A percentile compares a stretch with the other conserved stretches of the same genome.
These are phyloP conservation scores for Aspergillus sergii DNA, from an alignment of 2,329 filamentous ascomycete genomes.

Conservation along the genomic window DNA sequence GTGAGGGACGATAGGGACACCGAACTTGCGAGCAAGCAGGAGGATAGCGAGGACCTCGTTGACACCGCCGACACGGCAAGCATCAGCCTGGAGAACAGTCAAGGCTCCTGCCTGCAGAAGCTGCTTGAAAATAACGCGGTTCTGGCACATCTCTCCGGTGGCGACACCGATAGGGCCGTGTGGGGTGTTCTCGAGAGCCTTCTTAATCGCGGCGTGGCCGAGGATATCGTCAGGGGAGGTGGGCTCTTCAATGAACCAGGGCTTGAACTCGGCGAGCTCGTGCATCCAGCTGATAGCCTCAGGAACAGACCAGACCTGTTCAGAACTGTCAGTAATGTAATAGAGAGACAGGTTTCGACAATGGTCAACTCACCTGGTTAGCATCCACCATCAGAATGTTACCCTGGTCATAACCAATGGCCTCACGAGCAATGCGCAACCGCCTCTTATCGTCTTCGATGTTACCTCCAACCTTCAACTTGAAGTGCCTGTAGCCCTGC, in stretches of 20 bases:
- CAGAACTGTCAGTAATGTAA: not conserved
- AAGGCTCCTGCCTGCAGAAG: constrained; percentile 78
- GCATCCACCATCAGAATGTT: constrained; percentile 92
- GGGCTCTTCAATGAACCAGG: constrained; percentile 92
- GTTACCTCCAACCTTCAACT: constrained; percentile 81
- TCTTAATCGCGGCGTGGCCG: constrained; percentile 81
- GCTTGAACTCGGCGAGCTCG: constrained; percentile 74
- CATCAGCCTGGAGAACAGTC: constrained; percentile 87
- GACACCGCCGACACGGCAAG: constrained; percentile 84
- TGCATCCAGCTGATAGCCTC: constrained; percentile 89
- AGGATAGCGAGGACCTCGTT: constrained; percentile 92
- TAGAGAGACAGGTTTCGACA: not conserved
- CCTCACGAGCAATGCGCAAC: constrained; percentile 72
- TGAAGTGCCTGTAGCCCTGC: constrained; percentile 83
- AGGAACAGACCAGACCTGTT: constrained; percentile 77
- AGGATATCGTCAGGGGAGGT: constrained; percentile 88
- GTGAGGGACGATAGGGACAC: constrained; percentile 83
- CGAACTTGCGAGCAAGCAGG: constrained; percentile 70
- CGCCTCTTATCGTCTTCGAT: constrained; percentile 72
- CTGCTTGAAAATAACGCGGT: constrained; percentile 93
- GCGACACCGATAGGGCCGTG: constrained; percentile 75
- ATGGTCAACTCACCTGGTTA: constrained; percentile 65
- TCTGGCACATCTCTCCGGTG: constrained; percentile 94
- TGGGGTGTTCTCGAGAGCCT: constrained; percentile 65
- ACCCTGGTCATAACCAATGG: constrained; percentile 79